These are phyloP conservation scores for Exophiala aquamarina DNA, from an alignment of 2,329 filamentous ascomycete genomes.

Conservation along the genomic window DNA sequence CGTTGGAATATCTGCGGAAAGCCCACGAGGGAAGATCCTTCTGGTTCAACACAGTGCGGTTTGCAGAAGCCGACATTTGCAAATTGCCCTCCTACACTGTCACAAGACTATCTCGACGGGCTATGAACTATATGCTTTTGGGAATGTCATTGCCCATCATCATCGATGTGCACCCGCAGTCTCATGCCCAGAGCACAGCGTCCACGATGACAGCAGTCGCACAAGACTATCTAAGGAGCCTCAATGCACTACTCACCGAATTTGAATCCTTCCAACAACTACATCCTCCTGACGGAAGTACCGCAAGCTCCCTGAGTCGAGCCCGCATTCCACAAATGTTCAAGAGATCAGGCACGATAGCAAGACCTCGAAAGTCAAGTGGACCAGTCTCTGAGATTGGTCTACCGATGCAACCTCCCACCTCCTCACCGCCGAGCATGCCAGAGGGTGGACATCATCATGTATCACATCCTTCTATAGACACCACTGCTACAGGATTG, in stretches of 20 bases:
- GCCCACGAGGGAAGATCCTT: slow-evolving; percentile 94
- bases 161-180: slow-evolving; percentile 63
- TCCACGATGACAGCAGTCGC: slow-evolving; percentile 67
- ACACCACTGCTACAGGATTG: slow-evolving; percentile 46
- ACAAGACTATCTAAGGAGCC: slow-evolving; percentile 79
- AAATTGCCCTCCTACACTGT: slow-evolving; percentile 84
- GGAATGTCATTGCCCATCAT: slow-evolving; percentile 88
- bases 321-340: slow-evolving; percentile 84
- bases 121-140: slow-evolving; percentile 89
- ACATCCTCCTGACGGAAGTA: slow-evolving; percentile 73
- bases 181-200: slow-evolving; percentile 17
- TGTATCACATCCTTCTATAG: slow-evolving; percentile 29
- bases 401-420: slow-evolving; percentile 43
- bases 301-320: slow-evolving; percentile 68
- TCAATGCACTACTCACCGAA: slow-evolving; percentile 82
- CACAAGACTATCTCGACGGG: slow-evolving; percentile 81
- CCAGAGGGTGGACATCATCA: slow-evolving; percentile 21
- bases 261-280: slow-evolving; percentile 92
- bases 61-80: slow-evolving; percentile 75
- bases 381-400: slow-evolving; percentile 60
- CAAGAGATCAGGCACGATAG: slow-evolving; percentile 63
- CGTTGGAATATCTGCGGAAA: slow-evolving; percentile 87
- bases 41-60: slow-evolving; percentile 97
- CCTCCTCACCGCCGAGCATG: slow-evolving; percentile 20
- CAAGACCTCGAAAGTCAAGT: slow-evolving; percentile 40